These are phyloP conservation scores for Dorcoceras hygrometricum DNA, from an alignment of 257 asterid genomes.

Conservation along the genomic window DNA sequence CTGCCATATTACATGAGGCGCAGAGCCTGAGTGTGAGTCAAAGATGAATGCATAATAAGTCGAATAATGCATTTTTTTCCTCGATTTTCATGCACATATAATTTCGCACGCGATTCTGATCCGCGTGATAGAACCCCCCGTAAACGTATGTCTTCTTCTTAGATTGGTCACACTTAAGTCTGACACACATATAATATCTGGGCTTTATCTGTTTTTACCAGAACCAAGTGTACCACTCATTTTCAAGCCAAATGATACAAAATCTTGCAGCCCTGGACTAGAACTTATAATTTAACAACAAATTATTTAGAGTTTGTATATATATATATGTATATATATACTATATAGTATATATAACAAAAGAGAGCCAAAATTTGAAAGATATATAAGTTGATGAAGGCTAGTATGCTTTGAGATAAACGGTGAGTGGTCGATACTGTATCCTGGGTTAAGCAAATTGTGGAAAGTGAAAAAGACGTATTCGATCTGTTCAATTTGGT, in stretches of 20 bases:
- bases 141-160: background rate
- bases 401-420: too few species aligned
- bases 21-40: constrained; percentile 21
- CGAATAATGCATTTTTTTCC: constrained; percentile 8
- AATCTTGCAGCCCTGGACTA: too few species aligned
- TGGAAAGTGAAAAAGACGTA: constrained; percentile 23
- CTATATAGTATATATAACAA: too few species aligned
- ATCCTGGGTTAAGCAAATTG: background rate
- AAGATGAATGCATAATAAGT: constrained; percentile 27
- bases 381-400: too few species aligned
- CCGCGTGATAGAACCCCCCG: constrained; percentile 18
- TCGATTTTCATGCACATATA: constrained; percentile 1
- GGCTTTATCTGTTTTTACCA: background rate
- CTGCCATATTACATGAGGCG: constrained; percentile 23
- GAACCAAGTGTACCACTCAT: background rate
- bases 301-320: too few species aligned
- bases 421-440: background rate
- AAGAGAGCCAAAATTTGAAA: too few species aligned
- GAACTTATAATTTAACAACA: too few species aligned
- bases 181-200: background rate
- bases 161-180: background rate
- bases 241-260: too few species aligned
- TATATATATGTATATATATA: too few species aligned
- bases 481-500: background rate
- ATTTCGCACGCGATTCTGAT: constrained; percentile 23